Evolutionary conservation across 2,329 filamentous ascomycete species (phyloP), one percentile per base, ranked within the genome.

Genomic region (Exophiala lecanii-corni): DNA sequence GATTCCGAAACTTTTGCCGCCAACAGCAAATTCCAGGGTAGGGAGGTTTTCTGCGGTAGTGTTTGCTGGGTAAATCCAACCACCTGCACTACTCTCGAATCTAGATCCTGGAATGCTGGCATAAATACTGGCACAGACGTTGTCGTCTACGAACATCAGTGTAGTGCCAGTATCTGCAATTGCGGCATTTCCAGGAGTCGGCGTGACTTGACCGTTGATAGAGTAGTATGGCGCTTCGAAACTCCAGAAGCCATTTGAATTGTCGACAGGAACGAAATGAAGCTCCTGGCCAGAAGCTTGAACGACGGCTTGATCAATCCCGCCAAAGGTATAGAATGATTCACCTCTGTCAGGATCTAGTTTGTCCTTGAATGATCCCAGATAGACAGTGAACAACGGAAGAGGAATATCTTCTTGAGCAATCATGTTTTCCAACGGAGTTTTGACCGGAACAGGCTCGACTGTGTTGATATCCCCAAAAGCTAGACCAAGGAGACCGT

Each of bases 161-260:
- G 82, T 83, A 20, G 82, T 86, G 42, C 82, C 83, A 0, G 83
- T 87, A 59, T 87, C 84, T 23, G 76, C 78, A 53, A 87, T 85
- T 35, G 82, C 81, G 20, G 68, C 79, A 63, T 86, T 86, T 36
- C 69, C 71, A 2, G 65, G 58, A 7, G 73, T 69, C 1, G 63
- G 36, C 19, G 81, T 62, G 1, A 65, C 67, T 47, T 74, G 68
- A 43, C 76, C 79, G 52, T 78, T 78, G 50, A 87, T 67, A 1
- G 69, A 71, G 16, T 72, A 72, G 0, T 73, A 75, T 5, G 71
- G 63, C 1, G 79, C 84, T 4, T 70, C 58, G 58, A 86, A 78
- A 60, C 74, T 67, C 84, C 82, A 88, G 67, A 84, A 85, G 16
- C 83, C 83, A 42, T 78, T 62, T 1, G 71, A 74, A 44, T 74